Conservation (phyloP, 2,329 filamentous ascomycete genomes). For the Dactylonectria macrodidyma region DNA sequence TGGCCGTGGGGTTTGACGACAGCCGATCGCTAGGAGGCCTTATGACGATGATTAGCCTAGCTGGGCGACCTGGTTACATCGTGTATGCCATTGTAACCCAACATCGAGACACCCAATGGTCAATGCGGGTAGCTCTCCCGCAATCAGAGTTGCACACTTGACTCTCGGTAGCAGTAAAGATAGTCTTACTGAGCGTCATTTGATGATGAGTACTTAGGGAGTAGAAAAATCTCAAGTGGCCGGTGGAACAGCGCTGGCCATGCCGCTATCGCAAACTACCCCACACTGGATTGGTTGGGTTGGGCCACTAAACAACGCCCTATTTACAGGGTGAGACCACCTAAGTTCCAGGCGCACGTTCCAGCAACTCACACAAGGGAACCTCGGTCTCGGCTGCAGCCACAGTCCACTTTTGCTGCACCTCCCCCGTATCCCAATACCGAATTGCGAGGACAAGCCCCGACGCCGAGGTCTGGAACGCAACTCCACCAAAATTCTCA, state of each 20-base stretch:
- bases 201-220: neutral
- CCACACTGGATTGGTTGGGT: neutral
- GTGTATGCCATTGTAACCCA: neutral
- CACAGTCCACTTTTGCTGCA: neutral
- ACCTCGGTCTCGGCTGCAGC: constrained; percentile 23
- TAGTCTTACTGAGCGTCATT: neutral
- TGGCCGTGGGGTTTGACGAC: neutral
- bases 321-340: neutral
- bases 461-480: constrained; percentile 3
- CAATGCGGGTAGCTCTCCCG: neutral
- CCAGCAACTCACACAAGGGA: neutral
- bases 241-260: neutral
- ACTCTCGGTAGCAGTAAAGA: no score
- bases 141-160: neutral
- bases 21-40: neutral
- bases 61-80: neutral
- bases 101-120: neutral
- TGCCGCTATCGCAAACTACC: neutral
- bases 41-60: neutral
- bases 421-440: constrained; percentile 22
- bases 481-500: constrained; percentile 23
- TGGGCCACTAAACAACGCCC: neutral
- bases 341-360: neutral
- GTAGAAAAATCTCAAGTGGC: no score
- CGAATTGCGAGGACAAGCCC: constrained; percentile 2